Evolutionary conservation across 2,329 filamentous ascomycete species (phyloP), one percentile per base, ranked within the genome.

Genomic region (Exserohilum turcica): DNA sequence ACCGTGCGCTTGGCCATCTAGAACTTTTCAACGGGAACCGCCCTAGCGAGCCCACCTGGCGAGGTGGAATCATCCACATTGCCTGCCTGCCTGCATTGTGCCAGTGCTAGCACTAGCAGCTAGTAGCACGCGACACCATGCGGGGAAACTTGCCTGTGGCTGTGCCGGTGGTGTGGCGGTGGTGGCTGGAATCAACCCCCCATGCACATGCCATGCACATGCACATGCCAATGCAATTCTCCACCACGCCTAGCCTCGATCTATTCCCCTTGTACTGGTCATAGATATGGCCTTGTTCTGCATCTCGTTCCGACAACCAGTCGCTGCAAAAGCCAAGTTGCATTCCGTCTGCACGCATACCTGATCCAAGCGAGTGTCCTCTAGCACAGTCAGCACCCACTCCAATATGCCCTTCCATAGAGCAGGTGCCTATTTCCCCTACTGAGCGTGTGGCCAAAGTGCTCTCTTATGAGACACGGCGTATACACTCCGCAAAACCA

Each of bases 131-230:
- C 21, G 21, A 24, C 21, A 24, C 4, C 7, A n/a, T 16, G 18
- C 39, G 39, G 47, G 43, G 39, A 27, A 9, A 12, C 2, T 35
- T 35, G 32, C 9, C 13, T 16, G 32, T 35, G 32, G 42, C 42
- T 44, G 42, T 44, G n/a, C n/a, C n/a, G n/a, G n/a, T n/a, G n/a
- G n/a, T 16, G 32, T 35, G 32, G 42, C 42, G 35, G 42, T 44
- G 42, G 31, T 44, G 42, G 31, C 42, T 44, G 42, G 32, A 29
- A 35, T 33, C 18, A 35, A 29, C 6, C 21, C 16, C 19, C 12
- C n/a, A n/a, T n/a, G n/a, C n/a, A n/a, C n/a, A n/a, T n/a, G n/a
- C n/a, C n/a, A n/a, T n/a, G n/a, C n/a, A n/a, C n/a, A n/a, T n/a
- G n/a, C n/a, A n/a, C n/a, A n/a, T n/a, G n/a, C n/a, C n/a, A n/a